Evolutionary conservation across 805 yeast species (phyloP).

Genomic region (Candida sphagnicola): DNA sequence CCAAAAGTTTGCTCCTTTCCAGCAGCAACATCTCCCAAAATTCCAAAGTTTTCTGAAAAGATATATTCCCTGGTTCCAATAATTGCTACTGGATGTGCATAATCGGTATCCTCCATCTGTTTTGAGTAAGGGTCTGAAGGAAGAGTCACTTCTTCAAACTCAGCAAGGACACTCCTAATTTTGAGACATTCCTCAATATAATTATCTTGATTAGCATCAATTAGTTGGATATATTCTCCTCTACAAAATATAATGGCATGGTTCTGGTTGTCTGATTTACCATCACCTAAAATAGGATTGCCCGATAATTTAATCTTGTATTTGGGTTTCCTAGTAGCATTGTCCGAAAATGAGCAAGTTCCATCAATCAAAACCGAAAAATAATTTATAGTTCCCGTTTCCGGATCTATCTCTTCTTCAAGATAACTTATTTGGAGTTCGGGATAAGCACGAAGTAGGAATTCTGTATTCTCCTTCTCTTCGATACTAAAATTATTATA

Average conservation of each 20-base stretch:
- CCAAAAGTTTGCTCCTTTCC: constrained; percentile 90
- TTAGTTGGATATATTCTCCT: constrained; percentile 81
- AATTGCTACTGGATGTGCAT: constrained; percentile 63
- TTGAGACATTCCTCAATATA: constrained; percentile 82
- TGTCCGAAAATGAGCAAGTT: constrained; percentile 61
- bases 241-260: constrained; percentile 75
- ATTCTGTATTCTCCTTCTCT: constrained; percentile 77
- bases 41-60: constrained; percentile 82
- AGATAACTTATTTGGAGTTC: constrained; percentile 87
- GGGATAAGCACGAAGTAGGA: constrained; percentile 78
- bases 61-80: constrained; percentile 87
- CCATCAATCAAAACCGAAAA: constrained; percentile 81
- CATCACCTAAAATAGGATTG: constrained; percentile 83
- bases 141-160: constrained; percentile 72
- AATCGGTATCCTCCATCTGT: constrained; percentile 13
- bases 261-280: constrained; percentile 84
- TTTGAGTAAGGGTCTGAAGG: constrained; percentile 21
- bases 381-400: constrained; percentile 67
- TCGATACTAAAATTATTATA: constrained; percentile 66
- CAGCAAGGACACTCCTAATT: constrained; percentile 76
- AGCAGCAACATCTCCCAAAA: constrained; percentile 85
- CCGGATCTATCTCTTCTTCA: constrained; percentile 85
- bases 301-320: constrained; percentile 78
- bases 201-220: constrained; percentile 86
- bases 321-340: constrained; percentile 38